Evolutionary conservation across 164 flowering plant genomes (phyloP), one percentile per base, ranked within the genome.

Genomic region (Nelumbo lutea): DNA sequence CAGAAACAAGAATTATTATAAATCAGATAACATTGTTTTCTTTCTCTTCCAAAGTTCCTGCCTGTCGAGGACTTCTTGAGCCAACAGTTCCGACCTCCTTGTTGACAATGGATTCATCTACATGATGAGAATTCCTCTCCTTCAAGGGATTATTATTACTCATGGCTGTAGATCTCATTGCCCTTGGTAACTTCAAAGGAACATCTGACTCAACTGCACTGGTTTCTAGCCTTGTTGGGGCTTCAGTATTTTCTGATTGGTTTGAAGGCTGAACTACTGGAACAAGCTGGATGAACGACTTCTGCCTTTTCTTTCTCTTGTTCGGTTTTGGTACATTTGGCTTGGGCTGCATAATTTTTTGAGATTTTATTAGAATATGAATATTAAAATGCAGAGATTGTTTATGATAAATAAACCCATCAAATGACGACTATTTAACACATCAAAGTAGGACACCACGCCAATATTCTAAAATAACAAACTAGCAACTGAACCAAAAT

Each of bases 251-350:
- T 40, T 79, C 84, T 13, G 76, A 66, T 71, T 78, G 79, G 13
- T 79, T 9, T 6, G 81, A 41, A 46, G 87, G 47, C 64, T 85
- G 84, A 10, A 82, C 71, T 2, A 73, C 69, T 1, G 94, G 88
- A 71, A 96, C 87, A 10, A 96, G 83, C 73, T 88, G 96, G 61
- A 94, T 76, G 0, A 71, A 72, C 1, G 90, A 66, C 71, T 83
- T 93, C 42, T 77, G 67, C 98, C 97, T 93, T 73, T 86, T 87
- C 70, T 93, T 96, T 76, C 97, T 84, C 79, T 78, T 83, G 9
- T 66, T 82, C 5, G 90, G 83, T 72, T 73, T 86, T 46, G 88
- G 83, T 46, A 78, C 89, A 62, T 85, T 82, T 68, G 94, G 63
- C 68, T 83, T 89, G 1, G 59, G 83, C 99, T 96, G 86, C 58